phyloP scores from a whole-genome alignment of 1,284 basidiomycete species.

The Puccinia brachypodii region DNA sequence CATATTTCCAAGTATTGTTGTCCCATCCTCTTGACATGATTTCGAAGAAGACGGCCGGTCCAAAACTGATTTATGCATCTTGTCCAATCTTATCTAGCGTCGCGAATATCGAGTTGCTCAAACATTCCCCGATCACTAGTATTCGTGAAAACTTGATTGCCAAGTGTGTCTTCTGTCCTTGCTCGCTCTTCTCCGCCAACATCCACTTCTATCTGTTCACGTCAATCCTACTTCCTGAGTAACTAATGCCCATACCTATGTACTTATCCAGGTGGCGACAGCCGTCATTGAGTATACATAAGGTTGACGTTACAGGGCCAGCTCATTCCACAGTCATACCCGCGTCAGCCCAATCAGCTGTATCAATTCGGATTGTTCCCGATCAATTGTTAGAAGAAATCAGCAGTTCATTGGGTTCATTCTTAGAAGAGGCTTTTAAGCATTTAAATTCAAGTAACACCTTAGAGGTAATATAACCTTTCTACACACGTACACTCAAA shows the following conservation, averaged over 20 bases:
- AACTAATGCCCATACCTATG: conserved; percentile 28
- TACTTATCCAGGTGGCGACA: conserved; percentile 34
- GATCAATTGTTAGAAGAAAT: conserved; percentile 80
- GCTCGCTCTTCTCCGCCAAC: conserved; percentile 56
- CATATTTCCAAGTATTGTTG: conserved; percentile 23
- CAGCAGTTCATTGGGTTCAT: conserved; percentile 65
- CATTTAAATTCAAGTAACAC: conserved; percentile 69
- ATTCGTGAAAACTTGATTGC: conserved; percentile 52
- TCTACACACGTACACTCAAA: too few relatives aligned
- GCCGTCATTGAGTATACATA: conserved; percentile 52
- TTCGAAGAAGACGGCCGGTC: not conserved
- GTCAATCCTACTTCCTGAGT: not conserved
- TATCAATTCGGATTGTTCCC: conserved; percentile 88
- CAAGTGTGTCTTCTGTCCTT: conserved; percentile 64
- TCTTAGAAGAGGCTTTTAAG: conserved; percentile 67
- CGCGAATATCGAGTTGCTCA: conserved; percentile 47
- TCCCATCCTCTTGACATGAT: conserved; percentile 30
- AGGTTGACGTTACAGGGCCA: conserved; percentile 52
- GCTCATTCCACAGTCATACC: conserved; percentile 81
- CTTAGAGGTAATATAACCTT: conserved; percentile 67
- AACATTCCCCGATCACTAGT: conserved; percentile 52
- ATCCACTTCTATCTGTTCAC: conserved; percentile 22
- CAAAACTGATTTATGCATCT: not conserved
- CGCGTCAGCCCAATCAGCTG: conserved; percentile 71
- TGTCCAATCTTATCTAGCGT: conserved; percentile 7